A percentile compares a stretch with the other conserved stretches of the same genome.
Evolutionary conservation across 495 filamentous ascomycete genomes (phyloP).

Genomic region (Hypoxylon fuscum): DNA sequence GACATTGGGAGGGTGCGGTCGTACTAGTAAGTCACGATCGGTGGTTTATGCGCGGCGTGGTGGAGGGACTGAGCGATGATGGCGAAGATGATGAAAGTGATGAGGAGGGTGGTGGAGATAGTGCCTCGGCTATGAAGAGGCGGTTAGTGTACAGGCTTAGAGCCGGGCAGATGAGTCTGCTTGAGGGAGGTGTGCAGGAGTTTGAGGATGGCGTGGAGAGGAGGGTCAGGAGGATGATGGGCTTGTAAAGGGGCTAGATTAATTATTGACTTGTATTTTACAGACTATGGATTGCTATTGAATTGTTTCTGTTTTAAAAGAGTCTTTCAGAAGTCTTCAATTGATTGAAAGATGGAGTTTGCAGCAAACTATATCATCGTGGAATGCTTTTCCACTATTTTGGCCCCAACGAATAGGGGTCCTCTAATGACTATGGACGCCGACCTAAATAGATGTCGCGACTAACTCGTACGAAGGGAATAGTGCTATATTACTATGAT

Average conservation of each 20-base stretch:
- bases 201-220: slow-evolving; percentile 73
- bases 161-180: slow-evolving; percentile 62
- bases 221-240: slow-evolving; percentile 59
- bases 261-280: no score
- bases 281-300: no score
- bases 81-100: slow-evolving; percentile 59
- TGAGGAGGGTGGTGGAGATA: slow-evolving; percentile 53
- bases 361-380: no score
- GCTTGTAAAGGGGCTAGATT: slow-evolving; percentile 12
- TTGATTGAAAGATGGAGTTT: no score
- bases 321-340: no score
- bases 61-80: slow-evolving; percentile 70
- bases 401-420: no score
- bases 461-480: no score
- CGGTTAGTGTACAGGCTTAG: slow-evolving; percentile 69
- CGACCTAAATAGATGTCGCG: no score
- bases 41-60: slow-evolving; percentile 73
- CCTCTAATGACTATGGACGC: no score
- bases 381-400: no score
- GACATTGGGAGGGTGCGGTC: slow-evolving; percentile 73
- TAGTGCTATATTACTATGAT: no score
- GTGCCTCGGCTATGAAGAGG: slow-evolving; percentile 53
- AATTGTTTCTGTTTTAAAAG: no score
- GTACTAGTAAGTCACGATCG: slow-evolving; percentile 80
- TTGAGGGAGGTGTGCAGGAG: slow-evolving; percentile 66